Conservation (phyloP, 2,329 filamentous ascomycete species). For the Aspergillus aculeatus region DNA sequence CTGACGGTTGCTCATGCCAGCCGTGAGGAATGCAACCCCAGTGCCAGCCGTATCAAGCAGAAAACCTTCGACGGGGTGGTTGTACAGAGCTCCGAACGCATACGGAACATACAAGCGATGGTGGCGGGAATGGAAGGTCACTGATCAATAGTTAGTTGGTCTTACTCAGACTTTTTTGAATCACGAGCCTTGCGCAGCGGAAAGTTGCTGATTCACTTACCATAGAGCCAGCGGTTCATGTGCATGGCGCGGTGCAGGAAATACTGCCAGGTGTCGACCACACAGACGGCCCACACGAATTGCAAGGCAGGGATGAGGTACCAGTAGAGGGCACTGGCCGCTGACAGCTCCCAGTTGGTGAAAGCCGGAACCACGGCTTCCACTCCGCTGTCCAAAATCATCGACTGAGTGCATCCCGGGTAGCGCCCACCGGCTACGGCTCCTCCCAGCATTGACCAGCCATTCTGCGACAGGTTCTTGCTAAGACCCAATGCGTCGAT, state of each 20-base stretch:
- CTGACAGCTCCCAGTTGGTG: constrained; percentile 74
- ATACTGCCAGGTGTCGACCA: constrained; percentile 98
- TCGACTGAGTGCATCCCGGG: constrained; percentile 63
- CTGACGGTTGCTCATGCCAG: constrained; percentile 80
- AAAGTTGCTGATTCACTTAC: constrained; percentile 53
- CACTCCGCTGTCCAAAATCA: constrained; percentile 53
- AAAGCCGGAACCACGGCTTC: constrained; percentile 65
- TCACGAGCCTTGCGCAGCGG: neutral
- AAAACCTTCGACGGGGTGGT: constrained; percentile 92
- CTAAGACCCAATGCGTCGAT: constrained; percentile 74
- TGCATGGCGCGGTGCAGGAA: constrained; percentile 97
- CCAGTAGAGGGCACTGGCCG: constrained; percentile 79
- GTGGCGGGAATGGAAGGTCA: constrained; percentile 88
- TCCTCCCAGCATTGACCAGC: constrained; percentile 72
- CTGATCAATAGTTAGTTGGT: constrained; percentile 45
- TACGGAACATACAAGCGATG: constrained; percentile 97
- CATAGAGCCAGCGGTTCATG: constrained; percentile 94
- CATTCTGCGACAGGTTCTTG: constrained; percentile 65
- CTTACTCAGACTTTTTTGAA: neutral
- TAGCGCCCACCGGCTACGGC: constrained; percentile 79
- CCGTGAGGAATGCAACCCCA: constrained; percentile 75
- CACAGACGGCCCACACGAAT: constrained; percentile 68
- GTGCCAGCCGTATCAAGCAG: constrained; percentile 88
- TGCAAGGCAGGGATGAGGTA: constrained; percentile 72
- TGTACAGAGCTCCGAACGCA: constrained; percentile 94